Evolutionary conservation across 805 yeast genomes (phyloP), one percentile per base, ranked within the genome.

Genomic region (Ogataea populi-albae): DNA sequence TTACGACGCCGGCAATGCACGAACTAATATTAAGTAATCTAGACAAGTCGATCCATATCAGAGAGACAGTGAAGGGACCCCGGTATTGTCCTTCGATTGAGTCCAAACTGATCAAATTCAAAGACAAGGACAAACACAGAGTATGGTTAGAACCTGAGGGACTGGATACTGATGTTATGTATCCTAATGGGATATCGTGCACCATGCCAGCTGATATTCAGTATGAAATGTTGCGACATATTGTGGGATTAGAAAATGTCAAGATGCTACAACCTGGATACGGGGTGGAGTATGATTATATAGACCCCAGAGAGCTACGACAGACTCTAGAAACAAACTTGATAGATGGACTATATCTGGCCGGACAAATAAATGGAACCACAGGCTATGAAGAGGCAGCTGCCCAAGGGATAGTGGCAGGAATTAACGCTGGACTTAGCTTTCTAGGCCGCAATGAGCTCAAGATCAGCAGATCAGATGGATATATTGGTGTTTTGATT

Each of bases 351-450:
- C 61, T 93, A 23, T 93, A 64, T 57, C 65, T 93, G 29, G 99
- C 98, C 0, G 99, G 99, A 1, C 99, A 93, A 59, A 93, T 93
- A 26, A 93, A 93, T 55, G 99, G 99, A 22, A 93, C 99, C 0
- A 93, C 99, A 0, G 99, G 99, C 0, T 93, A 93, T 52, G 99
- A 93, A 64, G 99, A 93, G 57, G 99, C 99, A 0, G 96, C 96
- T 3, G 84, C 98, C 0, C 98, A 93, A 54, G 99, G 99, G 1
- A 71, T 87, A 35, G 64, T 93, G 29, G 98, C 99, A 1, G 99
- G 99, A 7, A 81, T 89, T 25, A 93, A 93, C 59, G 97, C 98
- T 0, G 96, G 96, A 0, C 64, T 87, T 17, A 50, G 78, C 11
- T 55, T 61, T 9, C 53, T 50, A 21, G 55, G 56, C 6, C 50